Base-by-base conservation (phyloP, 257 asterid genomes). In the Fraxinus quadrangulata region DNA sequence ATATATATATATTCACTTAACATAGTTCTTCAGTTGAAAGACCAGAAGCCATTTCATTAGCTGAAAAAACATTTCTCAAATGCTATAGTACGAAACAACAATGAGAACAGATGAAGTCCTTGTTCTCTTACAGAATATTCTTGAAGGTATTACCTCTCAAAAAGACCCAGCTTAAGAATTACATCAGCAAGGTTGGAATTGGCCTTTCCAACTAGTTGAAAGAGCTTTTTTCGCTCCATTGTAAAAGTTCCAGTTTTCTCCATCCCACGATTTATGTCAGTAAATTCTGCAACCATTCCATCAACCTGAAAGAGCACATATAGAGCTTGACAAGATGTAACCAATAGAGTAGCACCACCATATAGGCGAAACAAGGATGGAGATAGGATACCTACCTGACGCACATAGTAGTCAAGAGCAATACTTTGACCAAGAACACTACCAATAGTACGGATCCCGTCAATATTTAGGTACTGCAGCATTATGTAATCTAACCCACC, bases 381-480 rank as follows among this genome's bases (percentile, higher is more conserved):
- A 36, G 70, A 51, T 9, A 45, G 42, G 75, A 77, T 30, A 80
- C 90, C 75, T 71, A 95, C 99, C 92, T 95, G 99, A 79, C 97
- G 96, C 75, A 95, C 99, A 83, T 95, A 95, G 84, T 93, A 95
- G 81, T 95, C 99, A 81, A 95, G 99, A 83, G 98, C 99, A 86
- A 95, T 91, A 87, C 99, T 93, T 82, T 95, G 99, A 78, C 98
- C 99, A 81, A 95, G 98, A 85, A 95, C 98, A 84, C 99, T 91
- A 74, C 98, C 99, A 78, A 95, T 91, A 75, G 93, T 93, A 45
- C 99, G 96, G 86, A 95, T 95, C 31, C 97, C 99, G 75, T 95
- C 98, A 65, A 75, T 86, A 77, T 87, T 86, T 75, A 93, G 84
- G 86, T 90, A 87, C 82, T 95, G 98, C 85, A 95, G 85, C 89